Evolutionary conservation across 176 grass and related monocot species (phyloP).

Genomic region (Saccharum spontaneum): DNA sequence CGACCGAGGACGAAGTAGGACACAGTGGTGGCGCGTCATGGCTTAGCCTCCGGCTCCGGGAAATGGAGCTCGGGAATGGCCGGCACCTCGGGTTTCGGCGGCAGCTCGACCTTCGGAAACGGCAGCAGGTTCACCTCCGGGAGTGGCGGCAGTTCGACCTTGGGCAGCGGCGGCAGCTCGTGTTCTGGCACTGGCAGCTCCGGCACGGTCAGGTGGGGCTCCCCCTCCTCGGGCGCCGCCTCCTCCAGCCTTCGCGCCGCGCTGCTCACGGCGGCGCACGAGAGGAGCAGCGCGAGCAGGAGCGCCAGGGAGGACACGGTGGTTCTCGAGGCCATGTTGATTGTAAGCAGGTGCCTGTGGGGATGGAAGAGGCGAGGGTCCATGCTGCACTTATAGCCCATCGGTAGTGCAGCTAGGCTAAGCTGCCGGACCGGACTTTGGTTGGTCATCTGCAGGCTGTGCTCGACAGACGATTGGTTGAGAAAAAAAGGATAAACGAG

Average conservation of each 20-base stretch:
- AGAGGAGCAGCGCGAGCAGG: conserved; percentile 2
- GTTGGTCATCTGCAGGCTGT: background rate
- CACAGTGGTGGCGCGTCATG: background rate
- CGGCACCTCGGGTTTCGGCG: conserved; percentile 6
- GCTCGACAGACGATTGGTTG: background rate
- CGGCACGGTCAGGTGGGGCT: conserved; percentile 25
- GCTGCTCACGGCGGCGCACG: background rate
- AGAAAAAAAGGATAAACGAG: background rate
- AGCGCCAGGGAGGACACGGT: background rate
- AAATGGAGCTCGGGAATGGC: conserved; percentile 33
- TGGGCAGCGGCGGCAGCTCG: conserved; percentile 30
- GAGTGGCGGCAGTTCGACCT: conserved; percentile 34
- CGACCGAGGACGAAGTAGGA: background rate
- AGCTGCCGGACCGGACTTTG: background rate
- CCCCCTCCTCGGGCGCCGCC: background rate
- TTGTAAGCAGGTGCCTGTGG: no score
- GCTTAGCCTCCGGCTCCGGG: conserved; percentile 25
- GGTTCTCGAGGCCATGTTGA: background rate
- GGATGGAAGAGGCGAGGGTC: background rate
- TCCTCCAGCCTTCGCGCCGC: conserved; percentile 15
- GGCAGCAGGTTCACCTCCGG: conserved; percentile 28
- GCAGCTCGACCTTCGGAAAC: conserved; percentile 33
- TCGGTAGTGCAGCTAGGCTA: background rate
- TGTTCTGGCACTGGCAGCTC: conserved; percentile 32
- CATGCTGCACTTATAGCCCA: background rate